Percentiles rank a stretch among this genome's conserved stretches.
Evolutionary conservation across 495 filamentous ascomycete species (phyloP).

Genomic region (Penicillium angulare): DNA sequence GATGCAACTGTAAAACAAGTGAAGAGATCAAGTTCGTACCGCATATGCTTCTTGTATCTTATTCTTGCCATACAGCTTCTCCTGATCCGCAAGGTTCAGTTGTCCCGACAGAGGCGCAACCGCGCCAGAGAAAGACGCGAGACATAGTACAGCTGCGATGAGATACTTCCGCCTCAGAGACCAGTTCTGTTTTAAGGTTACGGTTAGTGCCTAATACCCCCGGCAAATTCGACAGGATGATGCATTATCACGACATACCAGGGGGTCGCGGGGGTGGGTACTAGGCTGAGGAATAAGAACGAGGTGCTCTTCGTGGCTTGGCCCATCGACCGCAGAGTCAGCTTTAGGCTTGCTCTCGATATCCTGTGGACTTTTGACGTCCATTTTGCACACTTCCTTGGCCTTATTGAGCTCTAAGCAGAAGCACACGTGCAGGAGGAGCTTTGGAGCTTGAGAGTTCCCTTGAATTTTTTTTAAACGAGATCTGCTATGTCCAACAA

Average conservation of each 20-base stretch:
- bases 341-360: constrained; percentile 2
- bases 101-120: constrained; percentile 34
- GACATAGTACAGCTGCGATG: constrained; percentile 30
- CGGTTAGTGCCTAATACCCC: neutral
- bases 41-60: constrained; percentile 26
- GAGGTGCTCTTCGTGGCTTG: constrained; percentile 18
- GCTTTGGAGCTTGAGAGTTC: neutral
- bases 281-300: constrained; percentile 49
- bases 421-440: neutral
- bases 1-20: neutral
- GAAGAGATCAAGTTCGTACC: constrained; percentile 7
- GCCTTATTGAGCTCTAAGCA: neutral
- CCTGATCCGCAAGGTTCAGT: constrained; percentile 31
- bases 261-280: constrained; percentile 45
- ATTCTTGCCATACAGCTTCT: constrained; percentile 27
- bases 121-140: constrained; percentile 30
- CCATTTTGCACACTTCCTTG: constrained; percentile 1
- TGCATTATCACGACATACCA: constrained; percentile 23
- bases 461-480: neutral
- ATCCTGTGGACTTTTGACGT: constrained; percentile 10
- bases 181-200: constrained; percentile 38
- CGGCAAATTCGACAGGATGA: neutral
- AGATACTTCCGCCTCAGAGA: constrained; percentile 41
- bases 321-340: neutral
- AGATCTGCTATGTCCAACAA: neutral